Percentiles rank a stretch among this genome's conserved stretches.
Conservation (phyloP, 179 eudicot genomes). For the Amaranthus tricolor region DNA sequence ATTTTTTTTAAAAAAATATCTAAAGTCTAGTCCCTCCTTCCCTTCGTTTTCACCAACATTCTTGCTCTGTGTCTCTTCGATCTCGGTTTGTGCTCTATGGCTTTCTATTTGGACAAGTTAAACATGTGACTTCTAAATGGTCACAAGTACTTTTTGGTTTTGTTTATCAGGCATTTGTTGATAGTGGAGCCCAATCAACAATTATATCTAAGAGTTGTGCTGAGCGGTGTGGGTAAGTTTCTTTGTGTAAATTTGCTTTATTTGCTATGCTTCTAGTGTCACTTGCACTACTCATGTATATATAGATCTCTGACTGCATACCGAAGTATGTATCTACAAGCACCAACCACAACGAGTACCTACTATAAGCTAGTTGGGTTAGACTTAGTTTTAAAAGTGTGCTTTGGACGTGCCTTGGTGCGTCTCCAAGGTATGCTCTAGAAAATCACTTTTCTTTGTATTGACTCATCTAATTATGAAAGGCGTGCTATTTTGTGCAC, state of each 20-base stretch:
- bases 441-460: too few relatives aligned
- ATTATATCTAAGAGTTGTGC: slow-evolving; percentile 96
- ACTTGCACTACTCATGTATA: not conserved
- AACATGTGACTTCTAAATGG: not conserved
- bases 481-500: too few relatives aligned
- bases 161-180: slow-evolving; percentile 83
- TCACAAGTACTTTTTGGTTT: slow-evolving; percentile 9
- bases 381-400: too few relatives aligned
- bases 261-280: not conserved
- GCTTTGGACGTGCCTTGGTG: too few relatives aligned
- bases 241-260: not conserved
- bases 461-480: too few relatives aligned
- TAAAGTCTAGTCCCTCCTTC: not conserved
- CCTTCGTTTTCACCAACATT: not conserved
- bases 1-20: not conserved
- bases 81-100: not conserved
- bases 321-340: not conserved
- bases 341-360: not conserved
- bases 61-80: not conserved
- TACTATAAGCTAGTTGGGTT: not conserved
- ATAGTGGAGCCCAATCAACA: slow-evolving; percentile 99
- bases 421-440: too few relatives aligned
- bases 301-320: not conserved
- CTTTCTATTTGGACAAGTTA: not conserved
- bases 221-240: slow-evolving; percentile 91